A percentile compares a stretch with the other conserved stretches of the same genome.
These are phyloP conservation scores for Plasmopara halstedii DNA, from an alignment of 352 stramenopile species.

Conservation along the genomic window DNA sequence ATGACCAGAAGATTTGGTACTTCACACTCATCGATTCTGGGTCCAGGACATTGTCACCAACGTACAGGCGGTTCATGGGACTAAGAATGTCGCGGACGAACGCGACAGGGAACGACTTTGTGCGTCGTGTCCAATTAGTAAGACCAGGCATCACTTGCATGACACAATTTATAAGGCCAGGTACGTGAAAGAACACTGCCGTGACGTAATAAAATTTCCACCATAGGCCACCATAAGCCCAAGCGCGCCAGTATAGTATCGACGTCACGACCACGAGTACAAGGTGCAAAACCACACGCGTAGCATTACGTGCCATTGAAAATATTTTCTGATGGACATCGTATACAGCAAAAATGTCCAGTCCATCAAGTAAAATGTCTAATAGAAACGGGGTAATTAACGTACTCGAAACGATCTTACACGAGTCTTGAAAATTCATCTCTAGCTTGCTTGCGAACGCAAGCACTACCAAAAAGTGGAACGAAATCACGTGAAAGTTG, in stretches of 20 bases:
- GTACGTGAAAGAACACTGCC: constrained; percentile 51
- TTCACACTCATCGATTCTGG: constrained; percentile 81
- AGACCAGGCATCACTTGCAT: constrained; percentile 72
- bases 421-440: constrained; percentile 78
- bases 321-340: constrained; percentile 33
- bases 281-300: constrained; percentile 76
- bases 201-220: constrained; percentile 59
- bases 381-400: constrained; percentile 89
- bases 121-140: constrained; percentile 77
- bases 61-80: constrained; percentile 95
- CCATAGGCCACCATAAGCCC: constrained; percentile 48
- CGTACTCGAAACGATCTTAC: constrained; percentile 85
- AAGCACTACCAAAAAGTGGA: constrained; percentile 91
- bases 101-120: constrained; percentile 51
- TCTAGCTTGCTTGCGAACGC: constrained; percentile 91
- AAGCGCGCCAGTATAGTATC: constrained; percentile 81
- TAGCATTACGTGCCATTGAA: constrained; percentile 81
- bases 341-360: constrained; percentile 89
- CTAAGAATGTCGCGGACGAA: constrained; percentile 83
- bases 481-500: constrained; percentile 96
- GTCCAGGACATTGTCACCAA: constrained; percentile 95
- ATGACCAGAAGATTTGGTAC: constrained; percentile 95
- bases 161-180: constrained; percentile 59
- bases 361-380: constrained; percentile 81
- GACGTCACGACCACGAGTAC: constrained; percentile 45